Evolutionary conservation across 179 eudicot species (phyloP).

Genomic region (Vitellaria paradoxa): DNA sequence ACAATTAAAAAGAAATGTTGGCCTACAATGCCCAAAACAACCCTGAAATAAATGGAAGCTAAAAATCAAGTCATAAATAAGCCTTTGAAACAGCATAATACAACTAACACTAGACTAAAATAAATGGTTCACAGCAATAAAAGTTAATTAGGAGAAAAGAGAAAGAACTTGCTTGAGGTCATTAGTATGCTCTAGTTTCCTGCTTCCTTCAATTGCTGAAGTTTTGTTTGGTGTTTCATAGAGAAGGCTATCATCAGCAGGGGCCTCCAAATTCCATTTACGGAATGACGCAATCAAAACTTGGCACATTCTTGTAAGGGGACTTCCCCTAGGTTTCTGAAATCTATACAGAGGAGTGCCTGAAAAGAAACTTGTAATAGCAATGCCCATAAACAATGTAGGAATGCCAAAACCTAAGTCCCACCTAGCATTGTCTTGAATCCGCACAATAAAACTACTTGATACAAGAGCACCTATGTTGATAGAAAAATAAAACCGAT

Average conservation of each 20-base stretch:
- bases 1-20: too few relatives aligned
- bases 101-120: neutral
- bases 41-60: too few relatives aligned
- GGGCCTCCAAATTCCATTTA: slow-evolving; percentile 34
- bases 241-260: slow-evolving; percentile 25
- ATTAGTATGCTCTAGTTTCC: slow-evolving; percentile 43
- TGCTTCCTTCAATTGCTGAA: slow-evolving; percentile 39
- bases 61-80: too few relatives aligned
- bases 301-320: too few relatives aligned
- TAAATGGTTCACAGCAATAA: neutral
- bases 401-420: too few relatives aligned
- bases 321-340: too few relatives aligned
- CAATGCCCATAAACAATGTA: too few relatives aligned
- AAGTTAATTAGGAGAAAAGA: neutral
- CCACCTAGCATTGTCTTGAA: slow-evolving; percentile 50
- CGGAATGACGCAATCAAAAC: slow-evolving; percentile 43
- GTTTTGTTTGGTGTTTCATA: slow-evolving; percentile 24
- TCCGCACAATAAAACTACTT: slow-evolving; percentile 49
- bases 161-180: too few relatives aligned
- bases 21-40: too few relatives aligned
- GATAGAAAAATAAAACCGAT: slow-evolving; percentile 48
- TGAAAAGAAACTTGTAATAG: too few relatives aligned
- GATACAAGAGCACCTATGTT: slow-evolving; percentile 45
- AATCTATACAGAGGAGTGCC: too few relatives aligned
- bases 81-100: too few relatives aligned